Evolutionary conservation across 805 yeast species (phyloP).

Genomic region (Barnettozyma siamensis): DNA sequence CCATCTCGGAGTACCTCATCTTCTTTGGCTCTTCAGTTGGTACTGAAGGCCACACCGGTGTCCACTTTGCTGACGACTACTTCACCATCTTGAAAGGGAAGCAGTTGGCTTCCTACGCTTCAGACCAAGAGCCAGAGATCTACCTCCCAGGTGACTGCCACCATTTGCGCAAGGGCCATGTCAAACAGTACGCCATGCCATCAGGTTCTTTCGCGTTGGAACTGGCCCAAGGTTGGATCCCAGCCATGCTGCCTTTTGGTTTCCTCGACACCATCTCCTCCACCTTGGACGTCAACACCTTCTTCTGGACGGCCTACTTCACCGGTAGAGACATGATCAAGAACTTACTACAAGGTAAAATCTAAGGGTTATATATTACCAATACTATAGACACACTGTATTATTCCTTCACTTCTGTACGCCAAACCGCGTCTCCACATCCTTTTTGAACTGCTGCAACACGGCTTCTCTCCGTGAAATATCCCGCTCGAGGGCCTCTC

Average conservation of each 20-base stretch:
- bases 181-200: slow-evolving; percentile 85
- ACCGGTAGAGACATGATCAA: slow-evolving; percentile 76
- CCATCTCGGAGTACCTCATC: slow-evolving; percentile 86
- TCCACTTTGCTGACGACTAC: slow-evolving; percentile 96
- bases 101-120: slow-evolving; percentile 67
- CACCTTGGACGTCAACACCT: slow-evolving; percentile 71
- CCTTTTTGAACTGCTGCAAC: slow-evolving; percentile 1
- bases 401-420: not conserved
- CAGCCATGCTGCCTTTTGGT: slow-evolving; percentile 96
- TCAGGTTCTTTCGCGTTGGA: slow-evolving; percentile 83
- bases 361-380: too few species aligned
- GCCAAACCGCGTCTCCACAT: not conserved
- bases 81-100: slow-evolving; percentile 83
- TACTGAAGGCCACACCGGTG: slow-evolving; percentile 94
- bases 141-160: slow-evolving; percentile 86
- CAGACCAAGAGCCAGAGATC: slow-evolving; percentile 57
- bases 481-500: slow-evolving; percentile 2
- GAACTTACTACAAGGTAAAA: slow-evolving; percentile 66
- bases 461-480: not conserved
- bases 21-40: slow-evolving; percentile 92
- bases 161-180: slow-evolving; percentile 64
- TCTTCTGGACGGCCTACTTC: slow-evolving; percentile 60
- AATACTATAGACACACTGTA: too few species aligned
- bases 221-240: slow-evolving; percentile 98
- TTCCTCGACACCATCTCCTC: slow-evolving; percentile 73